Evolutionary conservation across 257 asterid species (phyloP).

Genomic region (Solanum medicagineum): DNA sequence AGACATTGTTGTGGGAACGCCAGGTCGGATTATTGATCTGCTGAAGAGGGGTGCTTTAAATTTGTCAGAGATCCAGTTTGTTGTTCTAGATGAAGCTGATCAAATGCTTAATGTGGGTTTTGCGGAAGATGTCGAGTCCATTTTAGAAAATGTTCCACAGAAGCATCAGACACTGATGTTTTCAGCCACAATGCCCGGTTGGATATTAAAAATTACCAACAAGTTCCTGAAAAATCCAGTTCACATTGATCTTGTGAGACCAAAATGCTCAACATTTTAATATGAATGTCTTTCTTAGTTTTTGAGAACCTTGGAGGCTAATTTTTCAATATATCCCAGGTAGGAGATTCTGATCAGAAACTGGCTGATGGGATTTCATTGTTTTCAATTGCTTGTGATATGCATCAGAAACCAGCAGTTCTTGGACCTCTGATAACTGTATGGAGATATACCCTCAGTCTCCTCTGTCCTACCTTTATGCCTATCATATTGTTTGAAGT

Average conservation of each 20-base stretch:
- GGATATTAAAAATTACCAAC: conserved; percentile 79
- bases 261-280: neutral
- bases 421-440: conserved; percentile 71
- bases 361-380: conserved; percentile 82
- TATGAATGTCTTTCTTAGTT: neutral
- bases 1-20: conserved; percentile 84
- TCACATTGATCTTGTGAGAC: conserved; percentile 79
- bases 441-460: conserved; percentile 5
- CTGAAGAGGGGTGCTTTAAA: conserved; percentile 78
- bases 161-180: conserved; percentile 95
- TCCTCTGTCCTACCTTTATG: neutral
- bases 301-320: neutral
- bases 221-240: conserved; percentile 65
- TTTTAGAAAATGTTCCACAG: conserved; percentile 60
- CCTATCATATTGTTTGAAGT: neutral
- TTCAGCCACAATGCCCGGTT: conserved; percentile 93
- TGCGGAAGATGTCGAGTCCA: conserved; percentile 84
- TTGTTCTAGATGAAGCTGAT: conserved; percentile 94
- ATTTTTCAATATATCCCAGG: conserved; percentile 38
- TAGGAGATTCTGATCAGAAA: conserved; percentile 89
- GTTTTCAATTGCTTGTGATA: conserved; percentile 51
- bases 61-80: conserved; percentile 62
- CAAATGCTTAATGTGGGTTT: conserved; percentile 99
- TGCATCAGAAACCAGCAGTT: conserved; percentile 57
- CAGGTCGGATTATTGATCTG: conserved; percentile 91